phyloP scores from a whole-genome alignment of 495 filamentous ascomycete genomes.

The Trichoderma erinaceum region DNA sequence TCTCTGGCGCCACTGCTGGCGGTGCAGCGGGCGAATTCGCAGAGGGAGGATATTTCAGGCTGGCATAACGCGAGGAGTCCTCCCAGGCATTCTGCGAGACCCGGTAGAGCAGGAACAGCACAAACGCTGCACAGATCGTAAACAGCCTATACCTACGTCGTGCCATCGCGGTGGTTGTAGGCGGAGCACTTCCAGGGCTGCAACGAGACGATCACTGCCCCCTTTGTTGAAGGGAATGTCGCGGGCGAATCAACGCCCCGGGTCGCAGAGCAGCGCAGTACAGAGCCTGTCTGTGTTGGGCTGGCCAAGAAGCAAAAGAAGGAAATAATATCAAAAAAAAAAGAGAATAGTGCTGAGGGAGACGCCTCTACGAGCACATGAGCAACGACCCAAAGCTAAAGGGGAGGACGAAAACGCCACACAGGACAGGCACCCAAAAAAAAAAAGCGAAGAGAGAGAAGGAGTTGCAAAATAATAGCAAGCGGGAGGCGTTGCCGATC shows the following conservation, averaged over 20 bases:
- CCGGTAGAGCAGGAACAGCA: conserved; percentile 60
- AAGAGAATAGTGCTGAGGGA: too few species aligned
- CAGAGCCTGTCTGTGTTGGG: not conserved
- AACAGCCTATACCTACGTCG: conserved; percentile 74
- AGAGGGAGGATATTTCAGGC: conserved; percentile 17
- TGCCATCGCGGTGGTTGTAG: conserved; percentile 51
- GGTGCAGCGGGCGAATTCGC: not conserved
- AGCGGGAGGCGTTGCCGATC: not conserved
- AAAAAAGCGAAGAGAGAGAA: not conserved
- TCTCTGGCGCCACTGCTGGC: not conserved
- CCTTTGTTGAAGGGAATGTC: not conserved
- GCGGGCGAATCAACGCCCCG: too few species aligned
- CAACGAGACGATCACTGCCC: not conserved
- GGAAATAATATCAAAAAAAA: too few species aligned
- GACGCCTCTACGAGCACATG: too few species aligned
- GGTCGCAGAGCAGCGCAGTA: not conserved
- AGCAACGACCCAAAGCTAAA: not conserved
- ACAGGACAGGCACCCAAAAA: not conserved
- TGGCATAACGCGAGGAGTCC: conserved; percentile 30
- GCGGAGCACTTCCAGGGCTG: not conserved
- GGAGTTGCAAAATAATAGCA: too few species aligned
- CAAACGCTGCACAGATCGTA: conserved; percentile 60
- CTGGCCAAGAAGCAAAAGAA: not conserved
- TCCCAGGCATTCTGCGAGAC: conserved; percentile 48
- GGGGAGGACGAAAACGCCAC: not conserved